Percentiles rank a stretch among this genome's conserved stretches.
These are phyloP conservation scores for Claviceps sp. DNA, from an alignment of 2,329 filamentous ascomycete genomes.

Conservation along the genomic window DNA sequence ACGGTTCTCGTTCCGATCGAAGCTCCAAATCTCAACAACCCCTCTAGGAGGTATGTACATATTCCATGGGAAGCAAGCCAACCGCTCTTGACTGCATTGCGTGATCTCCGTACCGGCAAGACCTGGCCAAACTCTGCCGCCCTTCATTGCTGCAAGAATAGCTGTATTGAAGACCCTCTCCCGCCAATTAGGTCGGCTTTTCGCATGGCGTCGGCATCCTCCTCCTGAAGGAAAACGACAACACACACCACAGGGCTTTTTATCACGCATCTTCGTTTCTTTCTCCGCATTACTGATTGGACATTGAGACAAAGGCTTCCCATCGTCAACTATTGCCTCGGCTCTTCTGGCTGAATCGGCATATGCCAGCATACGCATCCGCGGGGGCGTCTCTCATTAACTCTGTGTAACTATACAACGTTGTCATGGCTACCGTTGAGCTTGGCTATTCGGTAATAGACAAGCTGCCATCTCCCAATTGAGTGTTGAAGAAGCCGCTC, in stretches of 20 bases:
- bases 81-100: too few relatives aligned
- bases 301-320: neutral
- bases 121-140: too few relatives aligned
- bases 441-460: constrained; percentile 6
- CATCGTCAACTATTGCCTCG: neutral
- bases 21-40: too few relatives aligned
- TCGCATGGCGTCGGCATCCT: too few relatives aligned
- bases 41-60: too few relatives aligned
- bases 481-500: neutral
- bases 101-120: too few relatives aligned
- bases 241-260: neutral
- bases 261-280: neutral
- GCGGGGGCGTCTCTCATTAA: neutral
- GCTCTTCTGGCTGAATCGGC: neutral
- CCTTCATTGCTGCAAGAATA: too few relatives aligned
- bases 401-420: neutral
- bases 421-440: constrained; percentile 6
- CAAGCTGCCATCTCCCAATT: neutral
- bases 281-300: neutral
- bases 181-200: too few relatives aligned
- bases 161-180: too few relatives aligned
- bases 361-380: neutral
- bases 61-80: too few relatives aligned
- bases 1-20: too few relatives aligned
- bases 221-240: neutral